Conservation (phyloP, 352 stramenopile species). For the Globisporangium okanoganense region DNA sequence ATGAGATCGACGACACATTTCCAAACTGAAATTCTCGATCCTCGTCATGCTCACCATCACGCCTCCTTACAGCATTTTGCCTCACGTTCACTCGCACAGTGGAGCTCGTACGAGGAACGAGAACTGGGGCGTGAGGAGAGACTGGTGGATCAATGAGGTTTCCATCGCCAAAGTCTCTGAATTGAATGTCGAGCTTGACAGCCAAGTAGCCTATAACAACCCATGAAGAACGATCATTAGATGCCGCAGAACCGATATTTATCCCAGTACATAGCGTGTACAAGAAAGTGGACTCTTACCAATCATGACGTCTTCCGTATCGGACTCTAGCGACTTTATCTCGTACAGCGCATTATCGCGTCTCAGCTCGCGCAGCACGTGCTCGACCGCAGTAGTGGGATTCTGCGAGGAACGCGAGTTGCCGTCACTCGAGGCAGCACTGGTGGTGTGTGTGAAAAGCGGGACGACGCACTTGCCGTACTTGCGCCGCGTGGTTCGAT, state of each 20-base stretch:
- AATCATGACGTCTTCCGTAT: conserved; percentile 6
- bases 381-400: conserved; percentile 14
- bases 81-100: conserved; percentile 2
- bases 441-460: conserved; percentile 7
- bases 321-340: conserved; percentile 20
- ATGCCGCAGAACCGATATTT: neutral
- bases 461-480: conserved; percentile 30
- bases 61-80: neutral
- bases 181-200: conserved; percentile 19
- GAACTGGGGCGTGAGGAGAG: conserved; percentile 1
- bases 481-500: conserved; percentile 36
- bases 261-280: neutral
- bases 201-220: conserved; percentile 21
- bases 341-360: conserved; percentile 36
- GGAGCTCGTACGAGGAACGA: neutral
- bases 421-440: neutral
- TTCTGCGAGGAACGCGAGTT: neutral
- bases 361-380: conserved; percentile 24
- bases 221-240: conserved; percentile 1
- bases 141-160: neutral
- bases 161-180: neutral
- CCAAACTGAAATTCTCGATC: neutral
- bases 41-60: neutral
- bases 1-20: conserved; percentile 2
- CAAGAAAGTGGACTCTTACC: conserved; percentile 7